Conservation (phyloP, 2,329 filamentous ascomycete genomes). For the Aspergillus phoenicis region DNA sequence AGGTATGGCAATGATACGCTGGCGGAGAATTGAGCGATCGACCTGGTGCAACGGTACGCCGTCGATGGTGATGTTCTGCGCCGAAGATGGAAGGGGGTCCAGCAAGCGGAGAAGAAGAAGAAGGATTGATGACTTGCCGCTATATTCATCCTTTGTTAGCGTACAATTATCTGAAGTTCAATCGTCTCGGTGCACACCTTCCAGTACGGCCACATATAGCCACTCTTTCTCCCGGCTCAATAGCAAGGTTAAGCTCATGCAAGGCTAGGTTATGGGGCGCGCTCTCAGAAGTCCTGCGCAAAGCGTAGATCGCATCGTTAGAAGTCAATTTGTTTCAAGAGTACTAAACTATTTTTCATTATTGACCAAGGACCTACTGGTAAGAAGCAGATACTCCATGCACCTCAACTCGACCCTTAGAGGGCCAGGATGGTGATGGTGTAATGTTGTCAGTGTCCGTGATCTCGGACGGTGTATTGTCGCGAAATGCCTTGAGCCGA, state of each 20-base stretch:
- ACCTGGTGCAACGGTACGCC: not conserved
- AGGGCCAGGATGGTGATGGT: too few species aligned
- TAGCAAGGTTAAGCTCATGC: too few species aligned
- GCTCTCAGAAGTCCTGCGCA: not conserved
- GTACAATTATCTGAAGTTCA: not conserved
- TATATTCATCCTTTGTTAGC: not conserved
- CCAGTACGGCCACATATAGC: conserved; percentile 4
- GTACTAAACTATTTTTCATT: too few species aligned
- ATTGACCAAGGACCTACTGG: too few species aligned
- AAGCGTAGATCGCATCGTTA: too few species aligned
- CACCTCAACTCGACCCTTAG: too few species aligned
- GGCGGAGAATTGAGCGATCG: not conserved
- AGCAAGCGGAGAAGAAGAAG: not conserved
- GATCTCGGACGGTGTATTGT: too few species aligned
- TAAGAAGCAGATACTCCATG: too few species aligned
- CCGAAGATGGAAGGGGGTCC: not conserved
- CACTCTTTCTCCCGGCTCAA: not conserved
- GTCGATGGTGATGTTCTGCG: not conserved
- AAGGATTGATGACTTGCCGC: not conserved
- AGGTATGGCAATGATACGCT: not conserved
- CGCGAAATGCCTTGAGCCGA: too few species aligned
- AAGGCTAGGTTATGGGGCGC: too few species aligned
- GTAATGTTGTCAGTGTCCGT: too few species aligned
- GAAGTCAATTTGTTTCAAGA: too few species aligned
- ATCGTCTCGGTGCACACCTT: not conserved